Evolutionary conservation across 257 asterid species (phyloP).

Genomic region (Rehmannia glutinosa): DNA sequence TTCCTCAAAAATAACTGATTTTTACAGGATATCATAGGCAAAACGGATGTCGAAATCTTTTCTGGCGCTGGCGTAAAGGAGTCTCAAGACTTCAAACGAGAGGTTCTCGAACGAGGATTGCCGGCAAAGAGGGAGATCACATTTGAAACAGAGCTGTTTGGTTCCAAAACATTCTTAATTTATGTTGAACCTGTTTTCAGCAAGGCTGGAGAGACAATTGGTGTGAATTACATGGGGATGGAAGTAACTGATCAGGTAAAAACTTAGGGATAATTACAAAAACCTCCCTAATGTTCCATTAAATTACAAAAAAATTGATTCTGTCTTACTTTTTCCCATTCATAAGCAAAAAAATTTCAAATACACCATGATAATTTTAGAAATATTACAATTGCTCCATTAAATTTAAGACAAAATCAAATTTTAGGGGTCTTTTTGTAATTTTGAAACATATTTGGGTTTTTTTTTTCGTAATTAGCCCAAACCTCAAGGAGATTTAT

Average conservation of each 20-base stretch:
- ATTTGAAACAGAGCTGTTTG: slow-evolving; percentile 78
- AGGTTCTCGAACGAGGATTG: slow-evolving; percentile 72
- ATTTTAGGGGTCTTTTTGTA: too few relatives aligned
- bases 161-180: slow-evolving; percentile 74
- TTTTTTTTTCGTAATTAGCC: too few relatives aligned
- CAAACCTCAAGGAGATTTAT: too few relatives aligned
- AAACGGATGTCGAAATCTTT: slow-evolving; percentile 84
- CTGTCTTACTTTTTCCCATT: too few relatives aligned
- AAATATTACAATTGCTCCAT: too few relatives aligned
- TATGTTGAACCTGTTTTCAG: slow-evolving; percentile 89
- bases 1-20: slow-evolving; percentile 10
- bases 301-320: background rate
- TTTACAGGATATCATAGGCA: slow-evolving; percentile 86
- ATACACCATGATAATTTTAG: too few relatives aligned
- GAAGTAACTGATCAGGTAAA: slow-evolving; percentile 85
- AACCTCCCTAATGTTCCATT: too few relatives aligned
- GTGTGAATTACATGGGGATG: slow-evolving; percentile 95
- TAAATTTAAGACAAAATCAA: too few relatives aligned
- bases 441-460: too few relatives aligned
- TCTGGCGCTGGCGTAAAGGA: slow-evolving; percentile 83
- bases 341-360: too few relatives aligned
- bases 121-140: slow-evolving; percentile 91
- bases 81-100: slow-evolving; percentile 86
- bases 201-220: slow-evolving; percentile 79
- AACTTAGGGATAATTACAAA: too few relatives aligned